Conservation (phyloP, 495 filamentous ascomycete species). For the Penicillium manginii region DNA sequence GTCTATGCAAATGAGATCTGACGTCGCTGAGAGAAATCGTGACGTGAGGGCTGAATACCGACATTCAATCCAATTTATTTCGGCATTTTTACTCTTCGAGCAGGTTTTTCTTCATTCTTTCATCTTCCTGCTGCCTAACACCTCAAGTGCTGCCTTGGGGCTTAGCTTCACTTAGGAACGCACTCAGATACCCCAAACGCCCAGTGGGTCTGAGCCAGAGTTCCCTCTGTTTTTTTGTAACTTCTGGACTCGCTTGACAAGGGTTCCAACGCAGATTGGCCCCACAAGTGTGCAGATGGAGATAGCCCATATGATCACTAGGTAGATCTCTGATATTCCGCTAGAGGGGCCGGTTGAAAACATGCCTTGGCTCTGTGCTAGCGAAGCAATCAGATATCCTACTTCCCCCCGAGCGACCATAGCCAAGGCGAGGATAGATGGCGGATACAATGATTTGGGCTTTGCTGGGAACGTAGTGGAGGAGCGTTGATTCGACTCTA, state of each 20-base stretch:
- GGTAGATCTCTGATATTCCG: conserved; percentile 53
- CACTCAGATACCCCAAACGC: conserved; percentile 40
- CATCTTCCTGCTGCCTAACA: too few relatives aligned
- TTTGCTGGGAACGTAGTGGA: conserved; percentile 28
- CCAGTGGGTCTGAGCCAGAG: conserved; percentile 36
- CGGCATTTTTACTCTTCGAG: too few relatives aligned
- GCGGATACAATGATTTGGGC: conserved; percentile 61
- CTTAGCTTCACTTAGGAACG: too few relatives aligned
- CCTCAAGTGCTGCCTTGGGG: too few relatives aligned
- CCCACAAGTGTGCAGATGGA: conserved; percentile 75
- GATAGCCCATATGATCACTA: conserved; percentile 76
- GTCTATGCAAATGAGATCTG: too few relatives aligned
- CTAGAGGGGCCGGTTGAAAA: conserved; percentile 37
- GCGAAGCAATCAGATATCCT: conserved; percentile 74
- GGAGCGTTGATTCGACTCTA: neutral
- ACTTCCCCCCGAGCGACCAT: conserved; percentile 83
- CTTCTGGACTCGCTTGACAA: conserved; percentile 54
- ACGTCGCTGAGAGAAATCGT: too few relatives aligned
- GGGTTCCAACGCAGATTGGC: conserved; percentile 66
- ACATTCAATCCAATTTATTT: too few relatives aligned
- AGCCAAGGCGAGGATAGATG: conserved; percentile 59
- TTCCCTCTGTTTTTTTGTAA: conserved; percentile 32
- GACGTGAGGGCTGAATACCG: too few relatives aligned
- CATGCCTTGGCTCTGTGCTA: conserved; percentile 64
- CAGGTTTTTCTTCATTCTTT: too few relatives aligned